Evolutionary conservation across 495 filamentous ascomycete species (phyloP), one percentile per base, ranked within the genome.

Genomic region (Podospora pseudoanserina): DNA sequence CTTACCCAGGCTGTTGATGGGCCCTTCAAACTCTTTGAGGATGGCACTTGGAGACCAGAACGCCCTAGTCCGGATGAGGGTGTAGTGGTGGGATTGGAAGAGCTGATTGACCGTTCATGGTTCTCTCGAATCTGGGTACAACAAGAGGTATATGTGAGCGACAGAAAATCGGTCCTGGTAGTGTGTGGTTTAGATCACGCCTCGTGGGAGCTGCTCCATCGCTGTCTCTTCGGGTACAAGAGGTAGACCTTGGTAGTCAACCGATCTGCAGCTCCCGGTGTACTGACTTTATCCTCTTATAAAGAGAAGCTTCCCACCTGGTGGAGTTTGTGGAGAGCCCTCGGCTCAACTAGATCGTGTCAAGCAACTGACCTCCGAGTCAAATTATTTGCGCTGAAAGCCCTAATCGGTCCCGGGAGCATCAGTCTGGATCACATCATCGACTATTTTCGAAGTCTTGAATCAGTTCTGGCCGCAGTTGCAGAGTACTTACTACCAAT

Each of bases 81-180:
- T n/a, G 54, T 57, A 0, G 7, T 23, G 5, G 5, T 5, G 5
- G 54, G 0, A 0, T 16, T 57, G 5, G 54, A 57, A 16, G 19
- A 6, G 19, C 54, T 57, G 7, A 7, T 57, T 57, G 3, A 57
- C 18, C 54, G 54, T 16, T 16, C 54, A 9, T 57, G 54, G 18
- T 57, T 57, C 18, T 23, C 5, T n/a, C 16, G 54, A 11, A 57
- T 57, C 15, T 57, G 54, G 16, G 54, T 57, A 5, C 7, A 13
- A 18, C 54, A 57, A 57, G 54, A 57, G 15, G 16, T 57, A 9
- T 57, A 57, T 57, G 1, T 23, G 7, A 57, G 54, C 15, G 18
- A 57, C 5, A 7, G 18, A 16, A 61, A 2, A 76, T 86, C 34
- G 34, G 3, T 88, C 86, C 5, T 57, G 16, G 54, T 57, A 6